Conservation (phyloP, 495 filamentous ascomycete species). For the Neurospora sp. region DNA sequence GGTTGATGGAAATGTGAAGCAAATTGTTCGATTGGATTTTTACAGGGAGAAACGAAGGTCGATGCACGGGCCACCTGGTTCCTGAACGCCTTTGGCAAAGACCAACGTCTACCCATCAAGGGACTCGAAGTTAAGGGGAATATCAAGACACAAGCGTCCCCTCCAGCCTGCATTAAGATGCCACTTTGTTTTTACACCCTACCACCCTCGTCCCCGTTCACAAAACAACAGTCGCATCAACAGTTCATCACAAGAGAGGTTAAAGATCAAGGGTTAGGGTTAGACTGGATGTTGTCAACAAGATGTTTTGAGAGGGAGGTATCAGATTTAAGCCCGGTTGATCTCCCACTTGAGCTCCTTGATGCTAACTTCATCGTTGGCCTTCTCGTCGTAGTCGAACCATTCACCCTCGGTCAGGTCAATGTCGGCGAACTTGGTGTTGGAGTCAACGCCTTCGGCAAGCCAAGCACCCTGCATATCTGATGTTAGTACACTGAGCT, state of each 20-base stretch:
- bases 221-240: background rate
- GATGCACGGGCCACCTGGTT: background rate
- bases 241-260: background rate
- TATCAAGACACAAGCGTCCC: background rate
- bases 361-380: constrained; percentile 53
- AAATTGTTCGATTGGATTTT: background rate
- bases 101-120: background rate
- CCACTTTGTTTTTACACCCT: background rate
- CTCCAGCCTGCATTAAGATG: background rate
- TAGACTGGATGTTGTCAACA: background rate
- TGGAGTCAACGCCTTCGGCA: constrained; percentile 68
- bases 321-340: constrained; percentile 42
- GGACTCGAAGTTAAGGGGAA: background rate
- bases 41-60: background rate
- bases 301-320: background rate
- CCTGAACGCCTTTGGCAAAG: background rate
- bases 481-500: background rate
- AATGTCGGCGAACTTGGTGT: constrained; percentile 66
- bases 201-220: background rate
- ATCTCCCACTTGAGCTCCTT: constrained; percentile 89
- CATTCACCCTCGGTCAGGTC: constrained; percentile 79
- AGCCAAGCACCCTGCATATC: constrained; percentile 69
- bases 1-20: background rate
- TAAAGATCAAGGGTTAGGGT: background rate
- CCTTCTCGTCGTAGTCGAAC: constrained; percentile 52